Base-by-base conservation (phyloP, 2,329 filamentous ascomycete genomes). In the Calycina herbarum region DNA sequence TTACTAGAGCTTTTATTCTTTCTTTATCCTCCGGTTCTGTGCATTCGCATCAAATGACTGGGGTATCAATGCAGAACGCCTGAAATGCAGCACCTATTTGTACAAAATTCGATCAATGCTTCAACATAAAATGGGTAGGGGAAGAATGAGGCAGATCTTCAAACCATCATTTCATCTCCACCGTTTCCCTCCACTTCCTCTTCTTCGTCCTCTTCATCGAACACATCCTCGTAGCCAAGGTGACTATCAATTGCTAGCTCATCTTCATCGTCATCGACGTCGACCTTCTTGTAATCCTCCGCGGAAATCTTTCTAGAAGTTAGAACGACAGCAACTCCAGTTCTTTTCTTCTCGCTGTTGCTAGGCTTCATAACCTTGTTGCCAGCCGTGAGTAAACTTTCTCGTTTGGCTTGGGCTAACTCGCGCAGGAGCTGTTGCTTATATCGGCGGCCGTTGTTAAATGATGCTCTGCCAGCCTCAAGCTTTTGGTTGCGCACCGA, bases 401-500 rank as follows among this genome's bases (percentile, higher is more conserved):
- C 58, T 42, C 40, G 33, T 29, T 31, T 51, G 40, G 42, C 42
- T 24, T 24, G 45, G 20, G n/a, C 8, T 11, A 51, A 24, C 8
- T 51, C 45, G 20, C 45, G 45, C 45, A 6, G 42, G 8, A 61
- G 11, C 24, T 62, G 27, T n/a, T 65, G 64, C 15, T 57, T 60
- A 48, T 71, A 73, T 35, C 74, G 68, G 27, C 63, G 67, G 11
- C 61, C 59, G 40, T 74, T 75, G 24, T 72, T 73, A 5, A 68
- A 58, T 45, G 65, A 68, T 2, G 71, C 68, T 8, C 64, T 42
- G 15, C 73, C 73, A 10, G 81, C 81, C 71, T 88, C 85, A n/a
- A 83, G 66, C 62, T 78, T 69, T 73, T 87, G 85, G 31, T 80
- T 76, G n/a, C 73, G 73, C 24, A 89, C 76, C 13, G 83, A 86